Conservation (phyloP, 2,329 filamentous ascomycete genomes). For the Aspergillus floridensis region DNA sequence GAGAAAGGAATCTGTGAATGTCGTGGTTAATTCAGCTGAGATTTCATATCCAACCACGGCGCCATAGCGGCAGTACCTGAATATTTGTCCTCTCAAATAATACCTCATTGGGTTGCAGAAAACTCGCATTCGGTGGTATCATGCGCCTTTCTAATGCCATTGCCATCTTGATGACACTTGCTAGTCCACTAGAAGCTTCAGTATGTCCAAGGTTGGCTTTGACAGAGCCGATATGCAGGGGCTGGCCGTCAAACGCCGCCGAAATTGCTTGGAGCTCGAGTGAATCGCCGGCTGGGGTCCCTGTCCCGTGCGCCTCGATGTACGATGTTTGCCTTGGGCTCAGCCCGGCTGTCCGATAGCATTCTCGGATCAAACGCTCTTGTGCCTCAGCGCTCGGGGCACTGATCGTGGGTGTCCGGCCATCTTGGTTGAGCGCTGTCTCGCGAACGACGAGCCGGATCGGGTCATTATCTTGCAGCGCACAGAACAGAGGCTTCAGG, state of each 20-base stretch:
- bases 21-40: too few relatives aligned
- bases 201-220: conserved; percentile 19
- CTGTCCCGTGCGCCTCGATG: conserved; percentile 33
- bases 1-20: too few relatives aligned
- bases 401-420: conserved; percentile 42
- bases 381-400: conserved; percentile 35
- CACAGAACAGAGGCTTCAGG: conserved; percentile 37
- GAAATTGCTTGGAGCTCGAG: conserved; percentile 13
- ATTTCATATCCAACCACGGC: too few relatives aligned
- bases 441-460: conserved; percentile 38
- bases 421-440: conserved; percentile 44
- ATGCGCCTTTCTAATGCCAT: conserved; percentile 45
- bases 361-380: conserved; percentile 20
- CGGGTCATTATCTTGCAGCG: conserved; percentile 40
- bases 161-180: conserved; percentile 42
- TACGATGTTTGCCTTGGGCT: conserved; percentile 4
- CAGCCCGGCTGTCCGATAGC: conserved; percentile 23
- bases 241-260: conserved; percentile 3
- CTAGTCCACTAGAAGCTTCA: conserved; percentile 22
- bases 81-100: too few relatives aligned
- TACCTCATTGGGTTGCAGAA: too few relatives aligned
- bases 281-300: conserved; percentile 30
- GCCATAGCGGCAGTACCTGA: too few relatives aligned
- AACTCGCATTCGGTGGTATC: conserved; percentile 38
- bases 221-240: background rate